Evolutionary conservation across 2,329 filamentous ascomycete species (phyloP).

Genomic region (Lecanicillium sp.): DNA sequence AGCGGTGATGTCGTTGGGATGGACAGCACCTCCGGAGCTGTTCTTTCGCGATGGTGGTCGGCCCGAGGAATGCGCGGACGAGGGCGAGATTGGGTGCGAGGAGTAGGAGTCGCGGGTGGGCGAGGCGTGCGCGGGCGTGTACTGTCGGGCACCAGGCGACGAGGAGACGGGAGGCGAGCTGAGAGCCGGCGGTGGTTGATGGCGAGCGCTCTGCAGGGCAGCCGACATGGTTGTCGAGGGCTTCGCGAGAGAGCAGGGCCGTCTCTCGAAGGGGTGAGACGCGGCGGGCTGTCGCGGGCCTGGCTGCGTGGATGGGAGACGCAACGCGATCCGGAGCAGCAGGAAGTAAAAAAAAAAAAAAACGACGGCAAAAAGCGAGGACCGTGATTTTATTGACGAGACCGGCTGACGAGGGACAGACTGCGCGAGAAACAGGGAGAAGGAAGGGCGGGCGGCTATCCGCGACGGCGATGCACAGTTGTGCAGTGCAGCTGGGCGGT

Average conservation of each 20-base stretch:
- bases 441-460: slow-evolving; percentile 5
- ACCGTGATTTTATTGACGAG: neutral
- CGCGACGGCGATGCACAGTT: slow-evolving; percentile 7
- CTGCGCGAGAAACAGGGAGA: slow-evolving; percentile 7
- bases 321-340: neutral
- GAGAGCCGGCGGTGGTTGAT: slow-evolving; percentile 46
- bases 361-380: no score
- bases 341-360: neutral
- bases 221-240: slow-evolving; percentile 51
- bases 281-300: slow-evolving; percentile 1
- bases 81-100: slow-evolving; percentile 29
- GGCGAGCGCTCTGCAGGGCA: slow-evolving; percentile 55
- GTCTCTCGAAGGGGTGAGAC: neutral
- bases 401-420: neutral
- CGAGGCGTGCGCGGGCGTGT: slow-evolving; percentile 46
- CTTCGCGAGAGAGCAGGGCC: neutral
- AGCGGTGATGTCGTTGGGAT: slow-evolving; percentile 31
- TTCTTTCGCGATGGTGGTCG: slow-evolving; percentile 47
- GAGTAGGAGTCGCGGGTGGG: slow-evolving; percentile 52
- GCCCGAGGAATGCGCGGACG: slow-evolving; percentile 31
- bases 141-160: slow-evolving; percentile 44
- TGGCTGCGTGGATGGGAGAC: neutral
- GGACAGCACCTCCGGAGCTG: slow-evolving; percentile 39
- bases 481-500: slow-evolving; percentile 14
- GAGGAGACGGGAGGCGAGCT: slow-evolving; percentile 44